Evolutionary conservation across 129 eudicot species (phyloP).

Genomic region (Artemisia argyi): DNA sequence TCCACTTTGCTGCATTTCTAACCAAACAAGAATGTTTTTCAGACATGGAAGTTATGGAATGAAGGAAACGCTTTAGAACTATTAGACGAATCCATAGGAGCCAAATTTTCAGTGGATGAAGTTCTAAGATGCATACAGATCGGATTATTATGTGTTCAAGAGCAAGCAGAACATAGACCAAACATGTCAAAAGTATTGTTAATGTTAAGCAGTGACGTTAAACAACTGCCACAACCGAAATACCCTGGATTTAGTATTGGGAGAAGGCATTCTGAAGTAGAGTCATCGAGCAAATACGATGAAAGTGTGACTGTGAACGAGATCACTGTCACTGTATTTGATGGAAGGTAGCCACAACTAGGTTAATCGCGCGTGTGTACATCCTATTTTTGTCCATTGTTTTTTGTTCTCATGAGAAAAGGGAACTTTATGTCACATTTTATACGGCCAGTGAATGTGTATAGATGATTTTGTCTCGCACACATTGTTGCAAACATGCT

Average conservation of each 20-base stretch:
- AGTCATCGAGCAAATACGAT: slow-evolving; percentile 64
- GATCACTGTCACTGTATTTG: slow-evolving; percentile 61
- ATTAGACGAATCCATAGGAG: slow-evolving; percentile 52
- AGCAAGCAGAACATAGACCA: slow-evolving; percentile 84
- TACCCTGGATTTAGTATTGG: slow-evolving; percentile 76
- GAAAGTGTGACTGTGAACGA: slow-evolving; percentile 61
- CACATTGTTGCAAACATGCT: slow-evolving; percentile 1
- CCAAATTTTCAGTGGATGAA: slow-evolving; percentile 44
- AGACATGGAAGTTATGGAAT: slow-evolving; percentile 82
- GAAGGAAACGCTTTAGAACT: slow-evolving; percentile 66
- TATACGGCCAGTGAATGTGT: not conserved
- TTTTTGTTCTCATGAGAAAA: not conserved
- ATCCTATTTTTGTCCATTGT: slow-evolving; percentile 10
- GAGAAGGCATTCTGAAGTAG: slow-evolving; percentile 48
- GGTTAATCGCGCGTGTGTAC: slow-evolving; percentile 13
- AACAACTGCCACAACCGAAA: slow-evolving; percentile 57
- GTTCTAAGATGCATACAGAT: slow-evolving; percentile 82
- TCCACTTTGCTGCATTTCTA: not conserved
- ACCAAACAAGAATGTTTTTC: slow-evolving; percentile 17
- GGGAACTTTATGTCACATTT: slow-evolving; percentile 7
- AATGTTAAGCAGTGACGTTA: slow-evolving; percentile 68
- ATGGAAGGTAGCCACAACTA: slow-evolving; percentile 54
- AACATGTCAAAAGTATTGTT: slow-evolving; percentile 63
- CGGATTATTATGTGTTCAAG: slow-evolving; percentile 86
- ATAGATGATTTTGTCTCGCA: slow-evolving; percentile 25